Base-by-base conservation (phyloP, 2,329 filamentous ascomycete species). In the Xylaria hypoxylon region DNA sequence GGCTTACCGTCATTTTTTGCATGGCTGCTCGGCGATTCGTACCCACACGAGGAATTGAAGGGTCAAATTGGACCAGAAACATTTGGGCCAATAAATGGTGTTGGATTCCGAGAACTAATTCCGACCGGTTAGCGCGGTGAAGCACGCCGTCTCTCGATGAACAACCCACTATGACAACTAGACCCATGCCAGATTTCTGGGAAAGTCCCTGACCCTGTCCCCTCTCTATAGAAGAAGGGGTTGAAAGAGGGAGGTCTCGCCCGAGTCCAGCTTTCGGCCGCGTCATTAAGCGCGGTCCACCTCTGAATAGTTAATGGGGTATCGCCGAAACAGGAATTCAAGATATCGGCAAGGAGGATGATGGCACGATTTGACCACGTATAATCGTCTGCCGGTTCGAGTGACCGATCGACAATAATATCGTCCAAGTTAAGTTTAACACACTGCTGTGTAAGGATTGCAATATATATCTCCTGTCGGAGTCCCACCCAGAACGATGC, bases 311-410 rank as follows among this genome's bases (percentile, higher is more conserved):
- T 78, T 68, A 72, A 74, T 69, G 77, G 74, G 17, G 71, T 74
- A 17, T 81, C 78, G 1, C 83, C 82, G 70, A 89, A 90, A 73
- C 88, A 90, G 71, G 85, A 89, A 67, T 89, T 86, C 17, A 90
- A 77, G 1, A 90, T 86, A 67, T 89, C 86, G n/a, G 87, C 87
- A 60, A 87, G 87, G 70, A 88, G 85, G 2, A 88, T 82, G 0
- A 90, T 83, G 17, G 88, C 85, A 17, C 87, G 82, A 73, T 90
- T 89, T 1, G 87, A 84, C 87, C 87, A 89, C 0, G 80, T 80
- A 65, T 83, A 84, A 67, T 89, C 87, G 48, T 83, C 82, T 0
- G 81, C 79, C 0, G 80, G 77, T 1, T 80, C 77, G 10, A 86
- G 79, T 0, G 81, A 82, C n/a, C 82, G 81, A 70, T 87, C 84